A percentile compares a stretch with the other conserved stretches of the same genome.
phyloP scores from a whole-genome alignment of 1,284 basidiomycete genomes.

The Apiotrichum porosum region DNA sequence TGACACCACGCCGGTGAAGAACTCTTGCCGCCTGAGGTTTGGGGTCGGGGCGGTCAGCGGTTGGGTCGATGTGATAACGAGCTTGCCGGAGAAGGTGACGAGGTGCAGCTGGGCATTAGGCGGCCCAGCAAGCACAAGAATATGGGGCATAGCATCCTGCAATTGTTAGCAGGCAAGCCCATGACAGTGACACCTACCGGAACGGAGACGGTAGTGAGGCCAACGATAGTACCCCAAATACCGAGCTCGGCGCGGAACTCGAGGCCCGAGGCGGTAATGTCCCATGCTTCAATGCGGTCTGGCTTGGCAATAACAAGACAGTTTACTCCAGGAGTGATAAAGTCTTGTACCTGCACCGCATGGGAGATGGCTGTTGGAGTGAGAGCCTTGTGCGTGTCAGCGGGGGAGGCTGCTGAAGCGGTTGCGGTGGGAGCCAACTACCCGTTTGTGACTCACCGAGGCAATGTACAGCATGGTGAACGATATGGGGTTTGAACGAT shows the following conservation, averaged over 20 bases:
- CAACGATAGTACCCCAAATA: slow-evolving; percentile 45
- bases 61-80: slow-evolving; percentile 32
- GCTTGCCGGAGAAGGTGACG: slow-evolving; percentile 25
- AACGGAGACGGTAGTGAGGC: slow-evolving; percentile 31
- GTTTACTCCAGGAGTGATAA: slow-evolving; percentile 23
- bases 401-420: neutral
- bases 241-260: slow-evolving; percentile 25
- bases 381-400: slow-evolving; percentile 34
- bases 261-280: slow-evolving; percentile 33
- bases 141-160: slow-evolving; percentile 38
- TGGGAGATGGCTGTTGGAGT: slow-evolving; percentile 45
- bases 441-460: slow-evolving; percentile 34
- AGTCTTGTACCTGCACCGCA: slow-evolving; percentile 25
- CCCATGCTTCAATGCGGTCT: slow-evolving; percentile 43
- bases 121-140: slow-evolving; percentile 41
- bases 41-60: slow-evolving; percentile 34
- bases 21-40: slow-evolving; percentile 41
- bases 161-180: neutral
- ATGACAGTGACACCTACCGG: slow-evolving; percentile 21
- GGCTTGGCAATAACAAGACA: slow-evolving; percentile 44
- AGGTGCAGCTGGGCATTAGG: slow-evolving; percentile 43
- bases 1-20: slow-evolving; percentile 38
- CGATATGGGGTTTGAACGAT: too few species aligned
- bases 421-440: neutral
- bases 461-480: slow-evolving; percentile 38